Evolutionary conservation across 306 rosid species (phyloP).

Genomic region (Pterocarpus macrocarpus): DNA sequence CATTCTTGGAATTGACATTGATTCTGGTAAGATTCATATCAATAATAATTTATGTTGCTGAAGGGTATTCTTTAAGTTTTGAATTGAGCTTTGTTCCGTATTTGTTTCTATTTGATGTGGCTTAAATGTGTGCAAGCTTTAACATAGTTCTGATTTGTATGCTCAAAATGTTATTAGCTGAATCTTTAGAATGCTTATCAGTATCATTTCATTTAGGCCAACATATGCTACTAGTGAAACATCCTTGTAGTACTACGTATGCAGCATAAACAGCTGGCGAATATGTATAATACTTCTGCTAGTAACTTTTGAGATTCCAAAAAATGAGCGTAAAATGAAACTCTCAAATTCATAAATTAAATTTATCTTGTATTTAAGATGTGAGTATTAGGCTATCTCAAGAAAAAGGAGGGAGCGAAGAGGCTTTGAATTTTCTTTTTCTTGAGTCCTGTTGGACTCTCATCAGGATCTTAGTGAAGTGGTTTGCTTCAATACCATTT

Average conservation of each 20-base stretch:
- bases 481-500: not conserved
- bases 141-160: not conserved
- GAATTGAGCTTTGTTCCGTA: not conserved
- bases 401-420: not conserved
- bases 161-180: conserved; percentile 27
- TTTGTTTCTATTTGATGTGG: conserved; percentile 3
- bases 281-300: not conserved
- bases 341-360: not conserved
- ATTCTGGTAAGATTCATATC: conserved; percentile 69
- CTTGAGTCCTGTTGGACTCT: conserved; percentile 7
- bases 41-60: conserved; percentile 10
- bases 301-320: conserved; percentile 14
- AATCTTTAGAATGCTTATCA: conserved; percentile 7
- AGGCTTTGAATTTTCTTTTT: conserved; percentile 17
- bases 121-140: not conserved
- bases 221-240: conserved; percentile 11
- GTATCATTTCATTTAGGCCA: conserved; percentile 5
- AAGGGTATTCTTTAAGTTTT: conserved; percentile 16
- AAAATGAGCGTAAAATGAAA: not conserved
- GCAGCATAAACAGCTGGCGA: not conserved
- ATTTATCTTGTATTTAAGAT: not conserved
- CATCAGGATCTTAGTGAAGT: conserved; percentile 21
- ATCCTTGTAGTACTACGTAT: not conserved
- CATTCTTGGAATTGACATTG: conserved; percentile 93
- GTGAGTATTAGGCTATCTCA: not conserved